Evolutionary conservation across 2,329 filamentous ascomycete species (phyloP), one percentile per base, ranked within the genome.

Genomic region (Colletotrichum salicis): DNA sequence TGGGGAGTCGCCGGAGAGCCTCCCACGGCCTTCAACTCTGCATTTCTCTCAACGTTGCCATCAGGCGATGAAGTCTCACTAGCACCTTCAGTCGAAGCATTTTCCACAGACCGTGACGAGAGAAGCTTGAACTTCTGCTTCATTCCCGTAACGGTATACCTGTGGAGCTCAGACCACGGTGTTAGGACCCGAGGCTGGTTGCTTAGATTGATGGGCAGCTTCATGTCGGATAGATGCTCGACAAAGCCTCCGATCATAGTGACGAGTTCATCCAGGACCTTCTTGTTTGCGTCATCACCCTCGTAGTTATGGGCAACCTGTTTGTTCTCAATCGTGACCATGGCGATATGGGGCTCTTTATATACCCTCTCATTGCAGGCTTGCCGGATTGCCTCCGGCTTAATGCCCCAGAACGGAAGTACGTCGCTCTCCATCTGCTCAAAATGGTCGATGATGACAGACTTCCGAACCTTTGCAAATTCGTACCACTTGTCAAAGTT

Each of bases 401-500:
- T 83, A 66, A 97, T 77, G 2, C 88, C 90, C 93, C 93, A 95
- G 78, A 97, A 97, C 0, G 94, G 94, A 2, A 90, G 83, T 3
- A 97, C 82, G 73, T 94, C 91, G 66, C 91, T 86, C 75, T 93
- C 91, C 66, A 97, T 94, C 59, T 92, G 93, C 75, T 93, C 91
- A 75, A 94, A 97, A 73, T 93, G 90, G 76, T 97, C 95, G 66
- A 96, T 90, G 63, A 97, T 84, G 64, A 89, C 84, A 0, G 95
- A 92, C 1, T 88, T 86, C 69, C 87, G 89, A n/a, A 88, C 84
- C 73, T 88, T 89, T 5, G 94, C 94, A 77, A 93, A 94, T 24
- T 92, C 87, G 78, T 92, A 97, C 95, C 95, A 97, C 75, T 91
- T 90, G 76, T 95, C 93, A 76, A 97, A 97, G 70, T 93, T 89